These are phyloP conservation scores for Hypholoma sublateritium DNA, from an alignment of 768 basidiomycete genomes.

Conservation along the genomic window DNA sequence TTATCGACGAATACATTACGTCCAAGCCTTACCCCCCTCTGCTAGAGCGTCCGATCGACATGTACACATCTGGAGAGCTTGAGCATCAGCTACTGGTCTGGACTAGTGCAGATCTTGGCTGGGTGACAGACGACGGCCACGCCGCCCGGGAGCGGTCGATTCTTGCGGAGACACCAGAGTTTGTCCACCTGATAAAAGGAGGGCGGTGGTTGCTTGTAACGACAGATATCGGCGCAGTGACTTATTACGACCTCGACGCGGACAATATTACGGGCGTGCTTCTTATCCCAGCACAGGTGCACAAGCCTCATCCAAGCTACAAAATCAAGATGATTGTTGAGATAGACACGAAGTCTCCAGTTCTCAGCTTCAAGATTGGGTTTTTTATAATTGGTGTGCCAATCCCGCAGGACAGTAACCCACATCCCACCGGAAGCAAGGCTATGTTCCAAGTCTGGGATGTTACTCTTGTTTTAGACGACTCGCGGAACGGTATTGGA, in stretches of 20 bases:
- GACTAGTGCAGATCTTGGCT: neutral
- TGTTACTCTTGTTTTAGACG: too few relatives aligned
- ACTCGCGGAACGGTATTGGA: too few relatives aligned
- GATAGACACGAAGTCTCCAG: neutral
- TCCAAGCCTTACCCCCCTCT: neutral
- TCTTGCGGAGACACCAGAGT: too few relatives aligned
- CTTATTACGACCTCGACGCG: neutral
- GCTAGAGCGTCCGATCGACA: neutral
- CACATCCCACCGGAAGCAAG: too few relatives aligned
- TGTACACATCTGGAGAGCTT: neutral
- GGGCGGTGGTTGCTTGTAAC: neutral
- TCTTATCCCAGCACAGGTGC: neutral
- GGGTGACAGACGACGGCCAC: neutral
- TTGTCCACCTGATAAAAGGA: neutral
- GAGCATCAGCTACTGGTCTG: neutral
- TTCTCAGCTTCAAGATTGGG: neutral
- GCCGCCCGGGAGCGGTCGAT: too few relatives aligned
- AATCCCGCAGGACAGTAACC: too few relatives aligned
- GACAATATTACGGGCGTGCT: neutral
- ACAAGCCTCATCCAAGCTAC: neutral
- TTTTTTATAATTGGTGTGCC: neutral
- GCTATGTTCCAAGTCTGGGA: too few relatives aligned
- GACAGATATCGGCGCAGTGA: neutral
- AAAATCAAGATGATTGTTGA: neutral
- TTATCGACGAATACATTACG: neutral